Base-by-base conservation (phyloP, 257 asterid species). In the Solanum okadae region DNA sequence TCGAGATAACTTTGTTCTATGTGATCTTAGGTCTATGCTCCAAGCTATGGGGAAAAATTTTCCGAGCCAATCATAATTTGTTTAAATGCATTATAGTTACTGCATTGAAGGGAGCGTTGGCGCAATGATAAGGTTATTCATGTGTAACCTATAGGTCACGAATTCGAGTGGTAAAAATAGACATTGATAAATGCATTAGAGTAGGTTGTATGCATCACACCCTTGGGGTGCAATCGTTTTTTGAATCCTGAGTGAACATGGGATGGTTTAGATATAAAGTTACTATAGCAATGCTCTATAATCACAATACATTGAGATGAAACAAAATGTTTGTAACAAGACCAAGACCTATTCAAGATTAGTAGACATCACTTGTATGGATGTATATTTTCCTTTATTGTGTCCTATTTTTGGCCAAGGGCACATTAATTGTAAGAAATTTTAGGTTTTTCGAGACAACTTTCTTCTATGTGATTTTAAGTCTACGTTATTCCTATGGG, bases 61-160 rank as follows among this genome's bases (percentile, higher is more conserved):
- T 37, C 5, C 18, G 1, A 11, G 12, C 34, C 13, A 38, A 23
- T 6, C 61, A 42, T n/a, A 13, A 77, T 1, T 6, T 77, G 23
- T 25, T 77, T 0, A 1, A 29, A 7, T 2, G 46, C 2, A 23
- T 77, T 75, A 22, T 35, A 75, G 31, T 75, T 37, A 37, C 0
- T 76, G 1, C 15, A 67, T 25, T 0, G 0, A 67, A 11, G 1
- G 1, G 15, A 63, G 29, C 14, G 0, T 22, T 63, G 15, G 31
- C n/a, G 8, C 33, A 67, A 25, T 1, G 2, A n/a, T 0, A 67
- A 67, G 0, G 4, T 25, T 67, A 67, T 13, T 2, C 2, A 25
- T 6, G 18, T 67, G 73, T 27, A n/a, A 67, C 18, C 35, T 25
- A 67, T 5, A 25, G 18, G 10, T 10, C 34, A 25, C 10, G 0